Evolutionary conservation across 805 yeast genomes (phyloP).

Genomic region (Hanseniaspora osmophila): DNA sequence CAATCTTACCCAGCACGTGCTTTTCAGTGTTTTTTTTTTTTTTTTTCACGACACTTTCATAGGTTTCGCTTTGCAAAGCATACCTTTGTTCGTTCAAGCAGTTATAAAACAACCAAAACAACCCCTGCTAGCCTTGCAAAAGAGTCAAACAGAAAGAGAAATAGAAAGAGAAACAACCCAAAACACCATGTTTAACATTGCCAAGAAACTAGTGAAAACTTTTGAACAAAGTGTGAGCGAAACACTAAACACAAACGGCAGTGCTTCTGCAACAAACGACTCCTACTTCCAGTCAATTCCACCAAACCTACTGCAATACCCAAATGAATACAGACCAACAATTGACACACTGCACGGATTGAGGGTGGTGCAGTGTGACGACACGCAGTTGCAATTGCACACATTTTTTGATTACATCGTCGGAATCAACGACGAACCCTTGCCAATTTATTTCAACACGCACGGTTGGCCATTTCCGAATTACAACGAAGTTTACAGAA

Average conservation of each 20-base stretch:
- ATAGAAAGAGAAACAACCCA: background rate
- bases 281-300: conserved; percentile 25
- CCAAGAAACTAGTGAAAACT: conserved; percentile 45
- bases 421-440: conserved; percentile 61
- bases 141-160: background rate
- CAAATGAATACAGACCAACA: conserved; percentile 14
- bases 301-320: conserved; percentile 18
- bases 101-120: too few relatives aligned
- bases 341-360: conserved; percentile 33
- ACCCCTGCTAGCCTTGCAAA: background rate
- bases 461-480: conserved; percentile 27
- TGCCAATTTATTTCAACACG: conserved; percentile 25
- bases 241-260: conserved; percentile 20
- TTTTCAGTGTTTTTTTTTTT: background rate
- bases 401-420: conserved; percentile 80
- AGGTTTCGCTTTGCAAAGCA: too few relatives aligned
- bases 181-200: conserved; percentile 43
- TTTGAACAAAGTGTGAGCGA: conserved; percentile 31
- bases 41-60: background rate
- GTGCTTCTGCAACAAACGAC: conserved; percentile 19
- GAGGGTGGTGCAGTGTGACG: conserved; percentile 41
- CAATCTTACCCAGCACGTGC: too few relatives aligned
- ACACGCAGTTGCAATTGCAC: conserved; percentile 45
- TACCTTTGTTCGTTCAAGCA: too few relatives aligned
- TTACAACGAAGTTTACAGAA: conserved; percentile 23